These are phyloP conservation scores for Moricandia moricandioides DNA, from an alignment of 345 rosid genomes.

Conservation along the genomic window DNA sequence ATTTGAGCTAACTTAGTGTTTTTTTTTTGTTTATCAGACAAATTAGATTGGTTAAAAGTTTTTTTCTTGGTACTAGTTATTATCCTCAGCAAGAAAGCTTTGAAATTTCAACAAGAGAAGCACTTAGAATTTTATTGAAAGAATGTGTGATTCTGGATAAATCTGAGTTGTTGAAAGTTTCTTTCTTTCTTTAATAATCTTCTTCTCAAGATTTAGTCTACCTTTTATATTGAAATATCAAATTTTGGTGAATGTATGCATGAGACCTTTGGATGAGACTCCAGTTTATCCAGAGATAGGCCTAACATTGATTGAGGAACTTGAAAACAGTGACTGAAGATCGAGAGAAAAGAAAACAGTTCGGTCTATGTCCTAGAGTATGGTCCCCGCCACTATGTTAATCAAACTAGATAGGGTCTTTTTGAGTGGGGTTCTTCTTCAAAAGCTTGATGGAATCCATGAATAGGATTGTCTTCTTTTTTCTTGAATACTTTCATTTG, in stretches of 20 bases:
- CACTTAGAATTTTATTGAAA: neutral
- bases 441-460: conserved; percentile 48
- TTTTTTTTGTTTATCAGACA: neutral
- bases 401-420: conserved; percentile 40
- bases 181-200: neutral
- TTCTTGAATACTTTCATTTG: neutral
- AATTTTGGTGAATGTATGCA: neutral
- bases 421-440: conserved; percentile 52
- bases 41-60: neutral
- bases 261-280: neutral
- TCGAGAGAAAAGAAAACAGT: conserved; percentile 33
- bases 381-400: conserved; percentile 68
- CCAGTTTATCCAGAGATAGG: conserved; percentile 3
- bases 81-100: neutral
- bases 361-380: conserved; percentile 46
- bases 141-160: too few relatives aligned
- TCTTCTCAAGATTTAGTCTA: conserved; percentile 18
- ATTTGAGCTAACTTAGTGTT: conserved; percentile 19
- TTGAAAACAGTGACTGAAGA: conserved; percentile 44
- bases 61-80: neutral
- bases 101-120: conserved; percentile 5
- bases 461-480: conserved; percentile 35
- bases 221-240: neutral
- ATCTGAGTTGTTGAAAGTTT: too few relatives aligned
- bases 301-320: conserved; percentile 30